Evolutionary conservation across 1,284 basidiomycete species (phyloP).

Genomic region (Fomitopsis palustris): DNA sequence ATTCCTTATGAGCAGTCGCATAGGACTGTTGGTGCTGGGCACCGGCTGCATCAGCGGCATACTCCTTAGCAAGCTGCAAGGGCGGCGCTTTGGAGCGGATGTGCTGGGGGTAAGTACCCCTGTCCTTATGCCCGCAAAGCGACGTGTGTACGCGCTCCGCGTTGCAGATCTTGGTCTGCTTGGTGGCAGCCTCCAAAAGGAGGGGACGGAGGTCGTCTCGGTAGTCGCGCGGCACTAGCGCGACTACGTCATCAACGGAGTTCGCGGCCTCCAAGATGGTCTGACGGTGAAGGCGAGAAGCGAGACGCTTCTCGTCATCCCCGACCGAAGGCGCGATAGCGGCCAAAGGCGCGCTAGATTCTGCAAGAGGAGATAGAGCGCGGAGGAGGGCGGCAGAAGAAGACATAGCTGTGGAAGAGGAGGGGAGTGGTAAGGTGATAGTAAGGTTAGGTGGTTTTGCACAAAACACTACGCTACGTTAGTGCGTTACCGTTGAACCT

Average conservation of each 20-base stretch:
- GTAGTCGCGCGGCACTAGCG: not conserved
- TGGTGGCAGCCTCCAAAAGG: not conserved
- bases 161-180: not conserved
- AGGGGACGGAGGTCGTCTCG: not conserved
- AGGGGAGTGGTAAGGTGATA: too few species aligned
- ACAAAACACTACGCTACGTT: too few species aligned
- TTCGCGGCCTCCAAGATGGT: not conserved
- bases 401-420: not conserved
- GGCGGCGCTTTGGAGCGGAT: not conserved
- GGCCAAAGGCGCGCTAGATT: not conserved
- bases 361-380: not conserved
- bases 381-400: not conserved
- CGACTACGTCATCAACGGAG: not conserved
- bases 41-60: not conserved
- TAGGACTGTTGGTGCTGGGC: not conserved
- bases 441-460: too few species aligned
- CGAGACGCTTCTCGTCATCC: not conserved
- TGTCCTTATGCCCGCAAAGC: not conserved
- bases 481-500: too few species aligned
- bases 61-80: not conserved
- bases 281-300: not conserved
- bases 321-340: not conserved
- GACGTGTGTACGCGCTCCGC: not conserved
- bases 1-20: not conserved
- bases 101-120: not conserved